Evolutionary conservation across 345 rosid genomes (phyloP).

Genomic region (Litchi chinensis): DNA sequence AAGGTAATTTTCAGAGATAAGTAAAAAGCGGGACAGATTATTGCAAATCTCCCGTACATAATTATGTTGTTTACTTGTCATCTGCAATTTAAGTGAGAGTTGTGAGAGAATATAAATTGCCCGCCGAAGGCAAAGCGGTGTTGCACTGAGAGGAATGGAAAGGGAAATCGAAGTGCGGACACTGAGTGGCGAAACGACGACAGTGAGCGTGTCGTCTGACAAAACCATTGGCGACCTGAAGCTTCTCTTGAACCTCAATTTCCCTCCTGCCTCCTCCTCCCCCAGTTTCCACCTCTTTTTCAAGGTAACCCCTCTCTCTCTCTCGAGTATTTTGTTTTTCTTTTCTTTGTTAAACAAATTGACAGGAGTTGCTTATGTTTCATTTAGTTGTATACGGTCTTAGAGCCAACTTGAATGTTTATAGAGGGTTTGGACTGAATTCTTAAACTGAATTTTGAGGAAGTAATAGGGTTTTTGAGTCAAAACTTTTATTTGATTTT

Average conservation of each 20-base stretch:
- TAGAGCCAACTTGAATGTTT: background rate
- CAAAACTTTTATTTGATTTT: background rate
- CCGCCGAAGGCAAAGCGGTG: too few relatives aligned
- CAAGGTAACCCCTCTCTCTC: slow-evolving; percentile 48
- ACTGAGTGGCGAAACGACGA: slow-evolving; percentile 59
- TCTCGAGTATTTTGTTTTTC: background rate
- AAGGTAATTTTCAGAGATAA: too few relatives aligned
- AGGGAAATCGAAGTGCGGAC: slow-evolving; percentile 64
- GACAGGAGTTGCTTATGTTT: background rate
- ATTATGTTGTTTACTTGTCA: too few relatives aligned
- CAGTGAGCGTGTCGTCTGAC: slow-evolving; percentile 33
- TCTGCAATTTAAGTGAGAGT: too few relatives aligned
- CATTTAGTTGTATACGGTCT: background rate
- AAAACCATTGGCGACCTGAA: slow-evolving; percentile 60
- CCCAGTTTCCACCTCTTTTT: slow-evolving; percentile 76
- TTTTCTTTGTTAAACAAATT: background rate
- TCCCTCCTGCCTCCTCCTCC: slow-evolving; percentile 65
- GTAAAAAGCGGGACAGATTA: too few relatives aligned
- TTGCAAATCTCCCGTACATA: too few relatives aligned
- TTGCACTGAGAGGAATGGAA: slow-evolving; percentile 25
- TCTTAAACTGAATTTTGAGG: background rate
- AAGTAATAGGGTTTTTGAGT: background rate
- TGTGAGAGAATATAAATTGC: too few relatives aligned
- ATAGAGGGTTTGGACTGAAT: background rate
- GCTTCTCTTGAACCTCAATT: slow-evolving; percentile 50